These are phyloP conservation scores for Acanthamoeba sp. DNA, from an alignment of 208 protist species.

Conservation along the genomic window DNA sequence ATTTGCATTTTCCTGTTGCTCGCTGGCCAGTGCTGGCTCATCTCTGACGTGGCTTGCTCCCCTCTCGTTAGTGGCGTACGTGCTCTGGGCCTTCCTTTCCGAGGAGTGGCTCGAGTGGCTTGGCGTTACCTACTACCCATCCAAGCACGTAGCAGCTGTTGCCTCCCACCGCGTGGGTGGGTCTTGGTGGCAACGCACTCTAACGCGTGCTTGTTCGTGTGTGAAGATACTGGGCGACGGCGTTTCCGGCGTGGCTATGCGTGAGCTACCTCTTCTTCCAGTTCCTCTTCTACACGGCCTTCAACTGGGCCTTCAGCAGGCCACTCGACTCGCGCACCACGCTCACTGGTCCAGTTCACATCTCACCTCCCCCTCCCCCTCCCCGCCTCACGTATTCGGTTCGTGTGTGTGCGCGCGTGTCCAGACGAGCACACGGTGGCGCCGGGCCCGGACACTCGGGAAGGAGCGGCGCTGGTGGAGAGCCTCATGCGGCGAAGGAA, in stretches of 20 bases:
- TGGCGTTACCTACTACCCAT: constrained; percentile 39
- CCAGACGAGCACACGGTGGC: constrained; percentile 32
- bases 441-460: neutral
- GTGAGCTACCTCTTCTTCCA: constrained; percentile 43
- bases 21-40: too few species aligned
- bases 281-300: constrained; percentile 35
- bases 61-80: constrained; percentile 68
- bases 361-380: neutral
- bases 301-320: constrained; percentile 4
- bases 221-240: constrained; percentile 16
- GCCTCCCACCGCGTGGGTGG: neutral
- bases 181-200: neutral
- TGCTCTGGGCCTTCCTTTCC: constrained; percentile 42
- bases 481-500: neutral
- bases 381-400: neutral
- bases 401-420: too few species aligned
- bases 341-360: neutral
- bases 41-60: too few species aligned
- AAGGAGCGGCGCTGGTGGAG: neutral
- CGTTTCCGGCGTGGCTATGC: constrained; percentile 26
- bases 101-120: constrained; percentile 61
- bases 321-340: constrained; percentile 19
- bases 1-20: too few species aligned
- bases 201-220: neutral
- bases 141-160: neutral